Conservation (phyloP, 1,284 basidiomycete genomes). For the Malassezia sp. region DNA sequence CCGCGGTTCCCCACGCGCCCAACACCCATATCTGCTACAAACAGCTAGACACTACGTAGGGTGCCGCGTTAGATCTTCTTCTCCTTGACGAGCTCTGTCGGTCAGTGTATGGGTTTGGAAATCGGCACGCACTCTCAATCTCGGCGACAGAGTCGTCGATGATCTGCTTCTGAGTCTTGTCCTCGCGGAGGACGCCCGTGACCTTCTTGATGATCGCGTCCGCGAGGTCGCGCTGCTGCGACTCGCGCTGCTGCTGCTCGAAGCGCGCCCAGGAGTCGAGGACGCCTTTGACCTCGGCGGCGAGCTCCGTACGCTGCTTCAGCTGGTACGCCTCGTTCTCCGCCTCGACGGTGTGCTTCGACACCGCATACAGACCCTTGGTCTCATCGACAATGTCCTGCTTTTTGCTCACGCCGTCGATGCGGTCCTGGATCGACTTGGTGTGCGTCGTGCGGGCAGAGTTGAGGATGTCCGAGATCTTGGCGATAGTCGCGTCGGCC, state of each 20-base stretch:
- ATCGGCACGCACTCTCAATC: conserved; percentile 68
- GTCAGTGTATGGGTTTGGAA: neutral
- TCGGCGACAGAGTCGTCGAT: conserved; percentile 72
- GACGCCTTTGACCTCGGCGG: conserved; percentile 81
- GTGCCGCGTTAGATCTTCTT: conserved; percentile 42
- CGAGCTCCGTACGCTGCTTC: conserved; percentile 74
- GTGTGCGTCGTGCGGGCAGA: conserved; percentile 79
- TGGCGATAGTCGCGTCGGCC: conserved; percentile 55
- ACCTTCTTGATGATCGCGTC: conserved; percentile 78
- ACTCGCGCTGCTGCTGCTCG: conserved; percentile 92
- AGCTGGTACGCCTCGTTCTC: conserved; percentile 84
- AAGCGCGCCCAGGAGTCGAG: conserved; percentile 96
- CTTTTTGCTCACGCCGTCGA: conserved; percentile 78
- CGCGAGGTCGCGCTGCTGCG: conserved; percentile 81
- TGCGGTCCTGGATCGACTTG: conserved; percentile 80
- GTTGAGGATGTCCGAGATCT: conserved; percentile 71
- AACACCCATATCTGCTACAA: neutral
- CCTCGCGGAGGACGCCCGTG: conserved; percentile 67
- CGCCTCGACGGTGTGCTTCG: conserved; percentile 88
- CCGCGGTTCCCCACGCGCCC: neutral
- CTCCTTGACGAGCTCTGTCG: conserved; percentile 41
- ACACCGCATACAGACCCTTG: conserved; percentile 76
- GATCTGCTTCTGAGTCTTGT: conserved; percentile 86
- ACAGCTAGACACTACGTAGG: neutral
- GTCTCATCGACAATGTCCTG: conserved; percentile 87